A percentile compares a stretch with the other conserved stretches of the same genome.
phyloP scores from a whole-genome alignment of 176 grass and related monocot genomes.

The Phyllostachys edulis region DNA sequence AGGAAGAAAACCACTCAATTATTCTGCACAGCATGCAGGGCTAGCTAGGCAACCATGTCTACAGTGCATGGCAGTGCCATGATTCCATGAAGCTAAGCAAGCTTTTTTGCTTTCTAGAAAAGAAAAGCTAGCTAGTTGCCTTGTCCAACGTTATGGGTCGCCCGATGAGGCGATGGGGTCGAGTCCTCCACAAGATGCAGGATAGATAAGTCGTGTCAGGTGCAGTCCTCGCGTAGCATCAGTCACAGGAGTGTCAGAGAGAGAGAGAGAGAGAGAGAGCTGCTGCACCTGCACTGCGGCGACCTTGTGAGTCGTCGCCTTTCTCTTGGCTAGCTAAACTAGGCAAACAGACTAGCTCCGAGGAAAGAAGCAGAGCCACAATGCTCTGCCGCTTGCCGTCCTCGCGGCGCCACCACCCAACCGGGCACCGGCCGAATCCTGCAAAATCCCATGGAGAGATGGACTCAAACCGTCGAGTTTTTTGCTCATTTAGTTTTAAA shows the following conservation, averaged over 20 bases:
- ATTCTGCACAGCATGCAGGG: not conserved
- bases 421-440: conserved; percentile 21
- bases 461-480: no score
- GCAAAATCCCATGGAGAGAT: no score
- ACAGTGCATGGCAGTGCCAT: no score
- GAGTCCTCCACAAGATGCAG: not conserved
- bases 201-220: conserved; percentile 27
- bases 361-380: not conserved
- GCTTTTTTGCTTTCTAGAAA: not conserved
- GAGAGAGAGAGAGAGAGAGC: not conserved
- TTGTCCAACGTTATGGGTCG: not conserved
- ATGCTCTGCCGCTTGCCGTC: not conserved
- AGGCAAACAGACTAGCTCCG: not conserved
- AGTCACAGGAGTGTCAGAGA: not conserved
- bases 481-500: no score
- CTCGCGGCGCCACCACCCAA: not conserved
- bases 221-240: conserved; percentile 29
- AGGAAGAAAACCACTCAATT: not conserved
- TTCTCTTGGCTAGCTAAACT: not conserved
- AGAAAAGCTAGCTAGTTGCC: not conserved
- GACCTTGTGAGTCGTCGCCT: not conserved
- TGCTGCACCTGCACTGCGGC: not conserved
- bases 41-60: not conserved
- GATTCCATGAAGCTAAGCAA: not conserved
- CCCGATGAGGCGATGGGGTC: not conserved